Percentiles rank a stretch among this genome's conserved stretches.
Conservation (phyloP, 805 yeast species). For the Metschnikowia gelsemii region DNA sequence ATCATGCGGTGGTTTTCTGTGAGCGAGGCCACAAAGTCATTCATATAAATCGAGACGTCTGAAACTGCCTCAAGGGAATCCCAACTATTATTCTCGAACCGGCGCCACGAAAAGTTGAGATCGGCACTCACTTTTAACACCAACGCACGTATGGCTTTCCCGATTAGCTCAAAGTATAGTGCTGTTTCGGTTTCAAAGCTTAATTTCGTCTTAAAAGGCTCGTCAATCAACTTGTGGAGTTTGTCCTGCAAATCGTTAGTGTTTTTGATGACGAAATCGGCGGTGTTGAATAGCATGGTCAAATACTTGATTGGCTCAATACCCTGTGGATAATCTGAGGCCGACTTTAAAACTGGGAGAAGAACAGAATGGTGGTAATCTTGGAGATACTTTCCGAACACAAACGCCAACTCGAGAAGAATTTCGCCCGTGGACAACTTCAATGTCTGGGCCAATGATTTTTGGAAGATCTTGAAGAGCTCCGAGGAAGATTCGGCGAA, state of each 20-base stretch:
- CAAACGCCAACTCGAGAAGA: constrained; percentile 39
- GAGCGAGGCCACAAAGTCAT: constrained; percentile 52
- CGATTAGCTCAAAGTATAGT: constrained; percentile 56
- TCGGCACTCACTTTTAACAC: constrained; percentile 60
- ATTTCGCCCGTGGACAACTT: constrained; percentile 19
- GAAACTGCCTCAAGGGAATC: constrained; percentile 57
- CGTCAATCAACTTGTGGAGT: constrained; percentile 39
- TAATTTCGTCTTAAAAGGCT: constrained; percentile 39
- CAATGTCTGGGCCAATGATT: constrained; percentile 47
- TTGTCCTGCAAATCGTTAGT: constrained; percentile 73
- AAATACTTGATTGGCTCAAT: constrained; percentile 64
- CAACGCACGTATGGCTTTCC: constrained; percentile 54
- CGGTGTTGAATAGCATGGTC: constrained; percentile 77
- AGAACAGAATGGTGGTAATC: constrained; percentile 40
- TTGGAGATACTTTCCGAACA: constrained; percentile 65
- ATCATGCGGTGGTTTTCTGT: constrained; percentile 46
- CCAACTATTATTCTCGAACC: constrained; percentile 78
- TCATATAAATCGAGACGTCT: constrained; percentile 70
- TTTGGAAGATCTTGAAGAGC: constrained; percentile 74
- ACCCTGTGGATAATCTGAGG: constrained; percentile 29
- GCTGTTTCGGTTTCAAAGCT: constrained; percentile 57
- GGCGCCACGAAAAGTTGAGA: constrained; percentile 75
- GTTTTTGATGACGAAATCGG: constrained; percentile 83
- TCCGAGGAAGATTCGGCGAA: constrained; percentile 88
- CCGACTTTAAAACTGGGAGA: constrained; percentile 31